Evolutionary conservation across 2,329 filamentous ascomycete species (phyloP), one percentile per base, ranked within the genome.

Genomic region (Aspergillus novofumigatus): DNA sequence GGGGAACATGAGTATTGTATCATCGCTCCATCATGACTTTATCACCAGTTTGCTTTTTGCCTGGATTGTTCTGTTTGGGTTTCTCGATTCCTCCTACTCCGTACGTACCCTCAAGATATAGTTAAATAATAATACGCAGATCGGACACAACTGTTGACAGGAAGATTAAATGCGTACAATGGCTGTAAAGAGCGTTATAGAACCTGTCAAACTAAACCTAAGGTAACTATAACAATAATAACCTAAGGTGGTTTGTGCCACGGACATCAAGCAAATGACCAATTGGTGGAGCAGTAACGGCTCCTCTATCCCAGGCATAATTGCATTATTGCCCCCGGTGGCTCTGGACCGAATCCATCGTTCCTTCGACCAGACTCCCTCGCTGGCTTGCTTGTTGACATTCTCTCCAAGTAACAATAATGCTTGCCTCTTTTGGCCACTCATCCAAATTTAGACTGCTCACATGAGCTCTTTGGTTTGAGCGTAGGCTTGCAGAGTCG

Each of bases 381-480:
- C 52, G 52, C 48, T 50, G 45, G 23, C 17, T 47, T 53, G 38
- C 50, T 28, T 17, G 49, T 45, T 55, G 54, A 56, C 57, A 56
- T 61, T 54, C 60, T 57, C 49, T 41, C 11, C 28, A 4, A 29
- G 28, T 44, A 47, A n/a, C 54, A 50, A 59, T 49, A 38, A 50
- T 38, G 54, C 50, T 51, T 20, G 49, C 51, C 53, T 35, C 11
- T 57, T 41, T 54, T 56, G 48, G 56, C 49, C 25, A 38, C 45
- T 50, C 3, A 38, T 53, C 49, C 56, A 50, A 58, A 45, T 55
- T 59, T 60, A 45, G 51, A n/a, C 28, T 61, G 63, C 51, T 61
- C 62, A 63, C 62, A 63, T 65, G 63, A 65, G 60, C 47, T 49
- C 50, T 47, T 51, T 48, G 23, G 14, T 23, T 49, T n/a, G 49